Base-by-base conservation (phyloP, 2,329 filamentous ascomycete genomes). In the Cladophialophora psammophila region DNA sequence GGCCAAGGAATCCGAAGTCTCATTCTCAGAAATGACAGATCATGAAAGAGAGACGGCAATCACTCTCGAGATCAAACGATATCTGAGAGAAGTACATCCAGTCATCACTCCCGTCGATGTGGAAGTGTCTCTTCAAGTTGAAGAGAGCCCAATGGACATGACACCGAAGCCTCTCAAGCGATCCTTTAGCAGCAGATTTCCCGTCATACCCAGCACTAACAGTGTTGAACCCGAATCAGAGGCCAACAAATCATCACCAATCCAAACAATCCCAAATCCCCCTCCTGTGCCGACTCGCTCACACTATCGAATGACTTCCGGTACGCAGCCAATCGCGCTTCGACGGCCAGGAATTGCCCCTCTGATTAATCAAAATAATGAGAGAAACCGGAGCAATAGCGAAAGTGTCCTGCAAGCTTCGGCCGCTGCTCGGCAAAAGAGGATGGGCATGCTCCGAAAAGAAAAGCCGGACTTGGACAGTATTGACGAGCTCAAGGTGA, bases 241-340 rank as follows among this genome's bases (percentile, higher is more conserved):
- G 20, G 63, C 58, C 12, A 70, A 66, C 53, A 69, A 69, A 60
- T 70, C 72, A 34, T 70, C 72, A 15, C 65, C 66, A 7, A 63
- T 67, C 32, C 70, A 70, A 18, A 35, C 26, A 26, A 42, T 50
- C 38, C 12, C 62, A 26, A 87, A 90, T 38, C 85, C 91, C 34
- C 92, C 94, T 2, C 91, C 91, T 0, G 91, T 96, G 67, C 93
- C 93, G 0, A 87, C 87, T 4, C 87, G 91, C 67, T 95, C 93
- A 2, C 93, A 97, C 76, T 92, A 92, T 72, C 88, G 94, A 35
- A 80, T 82, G 63, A 76, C 79, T 3, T 83, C 75, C 32, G 69
- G 73, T 12, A 72, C 70, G 42, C 76, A 80, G 40, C 75, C 75
- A 66, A 75, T 79, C 6, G 81, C 86, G 5, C 81, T 88, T 54